phyloP scores from a whole-genome alignment of 768 basidiomycete genomes.

The Mrakia blollopis region DNA sequence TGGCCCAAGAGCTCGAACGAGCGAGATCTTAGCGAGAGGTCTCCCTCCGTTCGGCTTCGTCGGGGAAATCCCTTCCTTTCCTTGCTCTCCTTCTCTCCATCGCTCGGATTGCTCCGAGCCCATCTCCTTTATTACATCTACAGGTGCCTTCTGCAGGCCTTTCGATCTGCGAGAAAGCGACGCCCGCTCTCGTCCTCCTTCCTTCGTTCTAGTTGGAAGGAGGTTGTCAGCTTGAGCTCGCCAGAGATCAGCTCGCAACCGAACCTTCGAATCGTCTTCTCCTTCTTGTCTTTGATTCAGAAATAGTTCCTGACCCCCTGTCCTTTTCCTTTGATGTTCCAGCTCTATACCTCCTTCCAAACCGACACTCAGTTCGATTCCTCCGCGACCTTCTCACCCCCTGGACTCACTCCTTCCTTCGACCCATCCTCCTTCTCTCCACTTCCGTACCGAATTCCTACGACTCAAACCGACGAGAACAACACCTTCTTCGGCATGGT shows the following conservation, averaged over 20 bases:
- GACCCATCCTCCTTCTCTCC: not conserved
- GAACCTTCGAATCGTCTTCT: not conserved
- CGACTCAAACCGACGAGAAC: not conserved
- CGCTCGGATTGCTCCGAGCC: no score
- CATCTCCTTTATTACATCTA: not conserved
- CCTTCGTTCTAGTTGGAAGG: not conserved
- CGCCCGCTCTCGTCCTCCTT: not conserved
- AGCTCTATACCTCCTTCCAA: not conserved
- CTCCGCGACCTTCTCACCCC: not conserved
- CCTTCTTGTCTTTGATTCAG: not conserved
- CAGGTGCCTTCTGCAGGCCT: not conserved
- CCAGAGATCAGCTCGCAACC: not conserved
- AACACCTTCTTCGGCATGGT: not conserved
- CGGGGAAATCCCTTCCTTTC: not conserved
- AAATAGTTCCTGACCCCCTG: not conserved
- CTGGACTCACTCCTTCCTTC: not conserved
- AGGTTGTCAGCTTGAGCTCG: not conserved
- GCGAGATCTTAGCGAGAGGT: no score
- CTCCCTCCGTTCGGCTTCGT: not conserved
- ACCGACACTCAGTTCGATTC: slow-evolving; percentile 3
- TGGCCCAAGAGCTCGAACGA: no score
- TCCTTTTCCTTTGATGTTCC: not conserved
- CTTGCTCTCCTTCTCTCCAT: not conserved
- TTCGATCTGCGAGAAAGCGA: not conserved
- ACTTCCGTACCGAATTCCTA: not conserved